phyloP scores from a whole-genome alignment of 805 yeast genomes.

The Lipomyces kockii region DNA sequence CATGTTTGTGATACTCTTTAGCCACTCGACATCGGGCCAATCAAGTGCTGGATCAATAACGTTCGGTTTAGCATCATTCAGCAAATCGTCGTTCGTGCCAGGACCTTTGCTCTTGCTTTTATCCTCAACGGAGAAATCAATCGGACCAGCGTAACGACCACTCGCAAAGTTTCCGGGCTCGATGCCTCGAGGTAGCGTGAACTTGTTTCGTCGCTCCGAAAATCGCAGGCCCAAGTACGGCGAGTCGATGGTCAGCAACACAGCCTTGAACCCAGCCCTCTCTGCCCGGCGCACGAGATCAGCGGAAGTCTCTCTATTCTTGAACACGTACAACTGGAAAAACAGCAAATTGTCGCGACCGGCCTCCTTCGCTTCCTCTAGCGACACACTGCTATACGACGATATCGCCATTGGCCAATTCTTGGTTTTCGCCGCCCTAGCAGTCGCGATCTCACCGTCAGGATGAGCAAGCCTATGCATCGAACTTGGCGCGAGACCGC shows the following conservation, averaged over 20 bases:
- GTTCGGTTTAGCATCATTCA: conserved; percentile 24
- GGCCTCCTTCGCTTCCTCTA: conserved; percentile 36
- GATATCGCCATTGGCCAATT: conserved; percentile 39
- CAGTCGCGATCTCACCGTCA: conserved; percentile 43
- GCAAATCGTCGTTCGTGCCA: conserved; percentile 22
- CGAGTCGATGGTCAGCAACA: conserved; percentile 62
- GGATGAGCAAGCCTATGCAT: conserved; percentile 42
- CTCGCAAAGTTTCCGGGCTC: conserved; percentile 41
- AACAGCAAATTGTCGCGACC: conserved; percentile 30
- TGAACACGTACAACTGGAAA: conserved; percentile 39
- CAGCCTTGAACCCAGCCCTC: conserved; percentile 47
- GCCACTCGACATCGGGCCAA: conserved; percentile 40
- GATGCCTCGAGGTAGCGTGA: conserved; percentile 39
- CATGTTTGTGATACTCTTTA: conserved; percentile 47
- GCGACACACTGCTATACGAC: conserved; percentile 34
- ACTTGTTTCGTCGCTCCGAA: conserved; percentile 48
- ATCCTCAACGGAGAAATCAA: conserved; percentile 30
- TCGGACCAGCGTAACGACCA: conserved; percentile 32
- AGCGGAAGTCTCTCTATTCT: conserved; percentile 37
- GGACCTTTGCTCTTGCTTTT: conserved; percentile 30
- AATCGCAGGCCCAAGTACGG: conserved; percentile 61
- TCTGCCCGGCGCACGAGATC: conserved; percentile 39
- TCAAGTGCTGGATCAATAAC: conserved; percentile 34
- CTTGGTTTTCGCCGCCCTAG: conserved; percentile 39
- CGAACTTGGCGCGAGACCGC: conserved; percentile 45